These are phyloP conservation scores for Rhodotorula sp. DNA, from an alignment of 1,284 basidiomycete genomes.

Conservation along the genomic window DNA sequence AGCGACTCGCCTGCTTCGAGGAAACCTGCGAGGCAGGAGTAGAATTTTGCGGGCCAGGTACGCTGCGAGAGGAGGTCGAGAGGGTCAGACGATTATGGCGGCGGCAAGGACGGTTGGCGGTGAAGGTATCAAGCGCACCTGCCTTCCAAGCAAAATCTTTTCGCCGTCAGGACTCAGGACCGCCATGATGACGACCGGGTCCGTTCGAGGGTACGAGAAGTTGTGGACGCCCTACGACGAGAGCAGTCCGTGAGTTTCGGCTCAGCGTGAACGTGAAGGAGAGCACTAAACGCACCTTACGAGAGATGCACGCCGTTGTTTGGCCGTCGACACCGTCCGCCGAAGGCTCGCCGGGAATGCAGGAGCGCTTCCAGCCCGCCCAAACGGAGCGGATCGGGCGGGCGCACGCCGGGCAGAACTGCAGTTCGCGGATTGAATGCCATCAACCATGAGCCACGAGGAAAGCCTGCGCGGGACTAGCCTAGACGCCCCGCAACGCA, in stretches of 20 bases:
- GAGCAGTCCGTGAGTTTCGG: too few relatives aligned
- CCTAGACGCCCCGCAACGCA: too few relatives aligned
- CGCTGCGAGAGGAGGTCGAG: constrained; percentile 16
- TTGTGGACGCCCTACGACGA: constrained; percentile 67
- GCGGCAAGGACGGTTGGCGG: neutral
- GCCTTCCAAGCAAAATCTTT: constrained; percentile 77
- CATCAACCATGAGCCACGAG: too few relatives aligned
- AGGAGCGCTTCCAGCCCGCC: constrained; percentile 93
- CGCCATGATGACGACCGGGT: constrained; percentile 82
- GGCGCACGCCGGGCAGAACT: constrained; percentile 89
- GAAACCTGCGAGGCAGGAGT: constrained; percentile 86
- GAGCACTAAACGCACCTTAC: constrained; percentile 50
- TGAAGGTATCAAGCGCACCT: constrained; percentile 47
- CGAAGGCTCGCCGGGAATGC: constrained; percentile 67
- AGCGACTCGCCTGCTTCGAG: constrained; percentile 88
- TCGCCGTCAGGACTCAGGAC: constrained; percentile 71
- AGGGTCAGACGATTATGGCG: neutral
- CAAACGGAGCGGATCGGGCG: constrained; percentile 79
- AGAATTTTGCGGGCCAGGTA: constrained; percentile 58
- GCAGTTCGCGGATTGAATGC: too few relatives aligned
- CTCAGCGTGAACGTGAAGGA: too few relatives aligned
- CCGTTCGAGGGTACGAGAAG: constrained; percentile 74
- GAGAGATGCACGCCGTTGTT: constrained; percentile 48
- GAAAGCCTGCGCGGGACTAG: too few relatives aligned
- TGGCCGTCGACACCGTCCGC: constrained; percentile 55